A percentile compares a stretch with the other conserved stretches of the same genome.
These are phyloP conservation scores for Paramecium pentaurelia DNA, from an alignment of 73 alveolate species.

Conservation along the genomic window DNA sequence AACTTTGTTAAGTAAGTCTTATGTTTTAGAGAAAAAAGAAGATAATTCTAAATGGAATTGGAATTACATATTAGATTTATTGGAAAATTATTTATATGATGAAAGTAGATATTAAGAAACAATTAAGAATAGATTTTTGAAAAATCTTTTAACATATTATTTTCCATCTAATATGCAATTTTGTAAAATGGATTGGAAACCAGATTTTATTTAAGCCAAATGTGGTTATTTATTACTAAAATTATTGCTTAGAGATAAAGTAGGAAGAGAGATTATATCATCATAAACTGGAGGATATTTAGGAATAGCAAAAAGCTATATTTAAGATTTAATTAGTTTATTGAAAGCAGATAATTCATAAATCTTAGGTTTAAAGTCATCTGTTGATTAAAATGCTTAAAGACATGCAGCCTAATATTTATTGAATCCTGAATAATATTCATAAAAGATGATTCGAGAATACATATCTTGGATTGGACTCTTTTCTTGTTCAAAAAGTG, in stretches of 20 bases:
- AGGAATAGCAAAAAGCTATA: background rate
- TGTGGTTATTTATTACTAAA: conserved; percentile 44
- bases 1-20: background rate
- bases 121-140: background rate
- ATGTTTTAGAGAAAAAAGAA: conserved; percentile 22
- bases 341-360: background rate
- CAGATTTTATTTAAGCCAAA: conserved; percentile 12
- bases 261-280: background rate
- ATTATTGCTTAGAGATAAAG: background rate
- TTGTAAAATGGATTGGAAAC: conserved; percentile 41
- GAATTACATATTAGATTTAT: conserved; percentile 42
- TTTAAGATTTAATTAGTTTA: background rate
- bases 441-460: conserved; percentile 58
- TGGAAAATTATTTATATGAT: background rate
- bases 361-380: background rate
- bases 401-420: conserved; percentile 38
- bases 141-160: background rate
- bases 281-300: conserved; percentile 10
- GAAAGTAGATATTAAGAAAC: background rate
- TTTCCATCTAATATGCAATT: conserved; percentile 30
- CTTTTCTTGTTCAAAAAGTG: conserved; percentile 42
- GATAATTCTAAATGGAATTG: conserved; percentile 52
- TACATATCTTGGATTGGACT: conserved; percentile 59
- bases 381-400: background rate
- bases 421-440: conserved; percentile 2